These are phyloP conservation scores for Panicum miliaceum DNA, from an alignment of 176 grass and related monocot species.

Conservation along the genomic window DNA sequence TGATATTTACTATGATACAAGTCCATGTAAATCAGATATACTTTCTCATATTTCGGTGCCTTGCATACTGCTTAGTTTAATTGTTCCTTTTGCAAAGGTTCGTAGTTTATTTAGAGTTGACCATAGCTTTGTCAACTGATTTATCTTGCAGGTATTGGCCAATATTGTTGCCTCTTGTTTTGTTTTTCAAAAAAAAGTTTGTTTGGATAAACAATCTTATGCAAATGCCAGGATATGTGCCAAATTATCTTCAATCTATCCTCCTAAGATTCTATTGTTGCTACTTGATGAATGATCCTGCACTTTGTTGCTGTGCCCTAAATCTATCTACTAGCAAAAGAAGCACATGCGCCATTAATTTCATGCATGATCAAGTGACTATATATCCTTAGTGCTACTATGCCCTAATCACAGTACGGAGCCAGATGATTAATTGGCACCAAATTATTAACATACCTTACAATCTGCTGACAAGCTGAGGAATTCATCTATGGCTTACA, in stretches of 20 bases:
- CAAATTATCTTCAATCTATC: constrained; percentile 40
- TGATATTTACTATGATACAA: neutral
- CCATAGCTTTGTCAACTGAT: constrained; percentile 42
- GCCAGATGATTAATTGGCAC: constrained; percentile 21
- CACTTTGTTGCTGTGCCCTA: constrained; percentile 20
- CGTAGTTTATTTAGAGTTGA: constrained; percentile 39
- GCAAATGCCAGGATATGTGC: constrained; percentile 31
- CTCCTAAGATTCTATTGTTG: constrained; percentile 32
- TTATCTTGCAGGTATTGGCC: constrained; percentile 68
- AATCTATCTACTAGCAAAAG: constrained; percentile 36
- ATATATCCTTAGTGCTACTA: constrained; percentile 9
- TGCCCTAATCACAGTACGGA: constrained; percentile 17
- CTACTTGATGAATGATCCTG: constrained; percentile 15
- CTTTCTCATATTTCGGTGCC: constrained; percentile 26
- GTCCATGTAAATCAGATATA: constrained; percentile 2
- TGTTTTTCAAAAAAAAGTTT: constrained; percentile 31
- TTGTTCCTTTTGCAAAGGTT: neutral
- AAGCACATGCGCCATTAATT: constrained; percentile 2
- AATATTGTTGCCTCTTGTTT: constrained; percentile 42
- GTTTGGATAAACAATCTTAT: constrained; percentile 36
- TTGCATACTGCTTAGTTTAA: neutral
- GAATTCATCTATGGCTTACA: constrained; percentile 13
- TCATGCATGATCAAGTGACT: constrained; percentile 26
- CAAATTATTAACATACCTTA: constrained; percentile 17
- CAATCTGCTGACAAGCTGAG: constrained; percentile 20